These are phyloP conservation scores for Pinus tabuliformis DNA, from an alignment of 75 land plant species.

Conservation along the genomic window DNA sequence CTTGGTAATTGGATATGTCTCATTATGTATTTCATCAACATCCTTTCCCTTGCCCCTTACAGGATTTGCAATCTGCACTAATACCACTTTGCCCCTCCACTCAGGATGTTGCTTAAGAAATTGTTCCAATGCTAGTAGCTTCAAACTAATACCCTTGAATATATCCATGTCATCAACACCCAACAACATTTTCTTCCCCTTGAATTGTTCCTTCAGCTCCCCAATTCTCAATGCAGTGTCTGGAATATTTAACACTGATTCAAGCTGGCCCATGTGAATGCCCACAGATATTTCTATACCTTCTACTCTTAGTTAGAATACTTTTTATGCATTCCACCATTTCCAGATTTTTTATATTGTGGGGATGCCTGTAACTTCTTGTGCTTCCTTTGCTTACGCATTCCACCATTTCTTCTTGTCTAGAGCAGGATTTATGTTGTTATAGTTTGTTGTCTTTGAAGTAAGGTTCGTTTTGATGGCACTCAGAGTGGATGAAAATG, in stretches of 20 bases:
- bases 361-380: too few species aligned
- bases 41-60: constrained; percentile 78
- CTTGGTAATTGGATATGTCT: constrained; percentile 41
- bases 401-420: too few species aligned
- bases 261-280: constrained; percentile 76
- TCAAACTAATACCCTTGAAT: constrained; percentile 84
- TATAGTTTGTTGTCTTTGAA: too few species aligned
- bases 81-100: constrained; percentile 56
- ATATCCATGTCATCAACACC: constrained; percentile 82
- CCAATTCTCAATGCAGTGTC: constrained; percentile 38
- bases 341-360: too few species aligned
- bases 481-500: too few species aligned
- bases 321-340: too few species aligned
- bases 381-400: too few species aligned
- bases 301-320: too few species aligned
- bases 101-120: constrained; percentile 47
- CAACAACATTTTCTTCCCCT: constrained; percentile 50
- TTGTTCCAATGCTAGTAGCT: constrained; percentile 71
- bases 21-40: constrained; percentile 56
- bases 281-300: too few species aligned
- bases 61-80: constrained; percentile 87
- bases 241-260: constrained; percentile 44
- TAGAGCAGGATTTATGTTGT: too few species aligned
- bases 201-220: constrained; percentile 57
- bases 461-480: too few species aligned